Evolutionary conservation across 1,139 yeast species (phyloP), one percentile per base, ranked within the genome.

Genomic region (Kodamaea suecica): DNA sequence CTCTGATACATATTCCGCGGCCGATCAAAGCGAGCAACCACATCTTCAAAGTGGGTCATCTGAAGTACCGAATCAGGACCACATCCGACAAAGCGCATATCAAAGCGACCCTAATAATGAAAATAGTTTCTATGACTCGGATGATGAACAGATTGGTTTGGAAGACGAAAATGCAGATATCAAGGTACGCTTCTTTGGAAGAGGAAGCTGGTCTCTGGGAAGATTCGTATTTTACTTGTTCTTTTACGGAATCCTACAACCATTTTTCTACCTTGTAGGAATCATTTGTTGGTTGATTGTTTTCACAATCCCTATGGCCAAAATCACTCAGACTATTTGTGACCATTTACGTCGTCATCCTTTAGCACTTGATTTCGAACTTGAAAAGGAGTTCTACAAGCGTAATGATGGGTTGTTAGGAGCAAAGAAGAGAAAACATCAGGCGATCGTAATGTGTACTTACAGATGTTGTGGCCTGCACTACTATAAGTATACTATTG

Each of bases 401-500:
- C 52, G 56, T 30, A 53, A 48, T 30, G 34, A 29, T 11, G 37
- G 37, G 8, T 27, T 31, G 8, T 31, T 35, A 24, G 50, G 51
- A 14, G 48, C 45, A 19, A 48, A 42, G 30, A 47, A 45, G 32
- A 42, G 41, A 37, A 49, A 47, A 36, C 60, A 62, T 44, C 71
- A 70, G 48, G 62, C 66, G 59, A 66, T 63, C 55, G 69, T 69
- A 74, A 47, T 73, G 76, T 87, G 97, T 62, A 90, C 97, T 1
- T 92, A 88, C 60, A 77, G 97, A 50, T 87, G 95, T 38, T 79
- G 88, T 49, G 97, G 97, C 1, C 70, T 77, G 55, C 95, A 87
- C 55, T 92, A 92, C 63, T 92, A 90, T 66, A 92, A 92, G 64
- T 90, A 86, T 57, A 92, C 98, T 0, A 84, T 92, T 37, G 97